Conservation (phyloP, 441 rosid genomes). For the Pelargonium cotyledonis region DNA sequence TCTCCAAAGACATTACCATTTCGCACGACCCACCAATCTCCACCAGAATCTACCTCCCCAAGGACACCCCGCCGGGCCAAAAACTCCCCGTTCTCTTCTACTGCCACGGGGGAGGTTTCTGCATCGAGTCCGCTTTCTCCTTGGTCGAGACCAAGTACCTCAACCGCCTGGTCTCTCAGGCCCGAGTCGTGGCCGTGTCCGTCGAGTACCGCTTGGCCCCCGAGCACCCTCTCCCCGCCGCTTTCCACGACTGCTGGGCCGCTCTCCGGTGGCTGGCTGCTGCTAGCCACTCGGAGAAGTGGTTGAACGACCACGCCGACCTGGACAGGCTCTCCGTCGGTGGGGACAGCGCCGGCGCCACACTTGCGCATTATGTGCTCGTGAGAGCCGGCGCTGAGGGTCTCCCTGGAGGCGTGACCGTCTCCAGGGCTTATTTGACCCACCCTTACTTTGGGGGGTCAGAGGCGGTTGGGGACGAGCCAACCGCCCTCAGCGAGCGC, state of each 20-base stretch:
- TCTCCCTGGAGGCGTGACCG: constrained; percentile 15
- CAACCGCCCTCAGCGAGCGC: neutral
- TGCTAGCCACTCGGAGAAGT: constrained; percentile 17
- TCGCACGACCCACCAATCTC: constrained; percentile 26
- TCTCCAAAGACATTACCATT: constrained; percentile 35
- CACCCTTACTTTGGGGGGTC: constrained; percentile 49
- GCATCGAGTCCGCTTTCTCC: constrained; percentile 40
- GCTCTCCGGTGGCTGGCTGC: constrained; percentile 33
- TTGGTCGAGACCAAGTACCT: constrained; percentile 22
- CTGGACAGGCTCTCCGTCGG: constrained; percentile 28
- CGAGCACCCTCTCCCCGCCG: constrained; percentile 30
- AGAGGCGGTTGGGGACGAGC: constrained; percentile 28
- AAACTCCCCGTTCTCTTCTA: constrained; percentile 39
- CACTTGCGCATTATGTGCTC: constrained; percentile 24
- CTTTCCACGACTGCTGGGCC: constrained; percentile 36
- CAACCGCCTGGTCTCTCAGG: constrained; percentile 26
- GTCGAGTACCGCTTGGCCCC: constrained; percentile 25
- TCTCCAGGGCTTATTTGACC: constrained; percentile 26
- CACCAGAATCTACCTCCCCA: constrained; percentile 38
- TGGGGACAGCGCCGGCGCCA: constrained; percentile 46
- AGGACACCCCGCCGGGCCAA: constrained; percentile 9
- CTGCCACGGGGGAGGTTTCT: constrained; percentile 41
- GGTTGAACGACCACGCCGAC: constrained; percentile 29
- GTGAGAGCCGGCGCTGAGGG: constrained; percentile 33
- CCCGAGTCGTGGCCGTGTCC: constrained; percentile 31